Evolutionary conservation across 306 rosid species (phyloP).

Genomic region (Acacia acuminata): DNA sequence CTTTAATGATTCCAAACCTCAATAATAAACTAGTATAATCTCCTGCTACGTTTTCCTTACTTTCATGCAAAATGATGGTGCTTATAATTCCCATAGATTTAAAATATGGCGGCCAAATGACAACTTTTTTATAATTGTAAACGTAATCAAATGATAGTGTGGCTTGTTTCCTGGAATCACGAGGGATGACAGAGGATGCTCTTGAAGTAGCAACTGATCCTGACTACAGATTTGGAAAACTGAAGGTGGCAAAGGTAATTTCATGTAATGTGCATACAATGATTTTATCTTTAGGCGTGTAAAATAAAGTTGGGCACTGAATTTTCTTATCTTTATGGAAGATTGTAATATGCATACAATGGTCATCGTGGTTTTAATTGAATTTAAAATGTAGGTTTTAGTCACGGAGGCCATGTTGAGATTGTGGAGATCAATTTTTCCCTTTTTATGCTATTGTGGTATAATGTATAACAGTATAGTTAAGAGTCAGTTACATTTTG

Average conservation of each 20-base stretch:
- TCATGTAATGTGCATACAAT: conserved; percentile 18
- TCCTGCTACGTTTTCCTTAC: conserved; percentile 14
- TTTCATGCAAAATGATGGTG: conserved; percentile 13
- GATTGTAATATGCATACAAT: background rate
- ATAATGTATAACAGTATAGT: conserved; percentile 49
- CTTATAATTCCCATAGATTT: conserved; percentile 17
- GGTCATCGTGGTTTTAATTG: background rate
- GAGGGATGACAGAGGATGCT: conserved; percentile 98
- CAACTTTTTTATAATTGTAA: conserved; percentile 32
- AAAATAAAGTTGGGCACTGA: conserved; percentile 14
- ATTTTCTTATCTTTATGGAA: conserved; percentile 16
- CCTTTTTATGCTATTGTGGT: conserved; percentile 58
- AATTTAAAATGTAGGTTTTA: conserved; percentile 51
- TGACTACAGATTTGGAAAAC: conserved; percentile 92
- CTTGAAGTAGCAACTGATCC: conserved; percentile 97
- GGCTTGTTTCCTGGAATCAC: conserved; percentile 96
- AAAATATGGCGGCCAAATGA: conserved; percentile 20
- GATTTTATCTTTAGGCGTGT: conserved; percentile 13
- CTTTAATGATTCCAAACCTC: conserved; percentile 21
- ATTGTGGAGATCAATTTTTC: conserved; percentile 57
- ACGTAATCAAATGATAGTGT: conserved; percentile 56
- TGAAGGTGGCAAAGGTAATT: conserved; percentile 88
- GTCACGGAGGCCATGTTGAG: conserved; percentile 42
- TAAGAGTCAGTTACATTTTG: conserved; percentile 54
- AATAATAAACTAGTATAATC: background rate